These are phyloP conservation scores for Neurospora pannonica DNA, from an alignment of 495 filamentous ascomycete genomes.

Conservation along the genomic window DNA sequence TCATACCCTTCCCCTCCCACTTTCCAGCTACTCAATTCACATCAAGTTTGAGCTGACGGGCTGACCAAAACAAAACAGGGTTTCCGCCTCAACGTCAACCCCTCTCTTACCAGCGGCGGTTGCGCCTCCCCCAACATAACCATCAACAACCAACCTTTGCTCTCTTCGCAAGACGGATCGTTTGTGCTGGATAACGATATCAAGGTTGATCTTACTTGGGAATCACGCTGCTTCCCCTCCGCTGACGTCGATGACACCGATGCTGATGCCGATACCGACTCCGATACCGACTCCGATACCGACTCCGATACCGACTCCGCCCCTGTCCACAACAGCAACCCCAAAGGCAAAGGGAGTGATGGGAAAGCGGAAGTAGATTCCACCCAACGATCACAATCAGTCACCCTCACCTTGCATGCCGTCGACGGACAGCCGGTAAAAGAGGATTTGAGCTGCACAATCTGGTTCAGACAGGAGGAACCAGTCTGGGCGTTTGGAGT, in stretches of 20 bases:
- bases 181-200: constrained; percentile 18
- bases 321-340: background rate
- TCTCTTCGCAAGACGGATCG: constrained; percentile 19
- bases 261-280: constrained; percentile 34
- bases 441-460: background rate
- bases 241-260: constrained; percentile 26
- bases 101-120: constrained; percentile 11
- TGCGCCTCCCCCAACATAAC: constrained; percentile 30
- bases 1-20: background rate
- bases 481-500: background rate
- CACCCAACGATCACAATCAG: background rate
- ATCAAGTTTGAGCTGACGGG: too few relatives aligned
- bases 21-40: too few relatives aligned
- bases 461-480: background rate
- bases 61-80: too few relatives aligned
- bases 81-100: constrained; percentile 24
- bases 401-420: background rate
- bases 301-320: constrained; percentile 37
- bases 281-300: constrained; percentile 33
- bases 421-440: background rate
- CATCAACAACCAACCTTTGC: constrained; percentile 24
- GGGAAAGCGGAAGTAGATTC: background rate
- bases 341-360: background rate
- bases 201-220: constrained; percentile 32
- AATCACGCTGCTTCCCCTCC: constrained; percentile 34